Percentiles rank a stretch among this genome's conserved stretches.
phyloP scores from a whole-genome alignment of 1,284 basidiomycete genomes.

The Cryptococcus maquisensis region DNA sequence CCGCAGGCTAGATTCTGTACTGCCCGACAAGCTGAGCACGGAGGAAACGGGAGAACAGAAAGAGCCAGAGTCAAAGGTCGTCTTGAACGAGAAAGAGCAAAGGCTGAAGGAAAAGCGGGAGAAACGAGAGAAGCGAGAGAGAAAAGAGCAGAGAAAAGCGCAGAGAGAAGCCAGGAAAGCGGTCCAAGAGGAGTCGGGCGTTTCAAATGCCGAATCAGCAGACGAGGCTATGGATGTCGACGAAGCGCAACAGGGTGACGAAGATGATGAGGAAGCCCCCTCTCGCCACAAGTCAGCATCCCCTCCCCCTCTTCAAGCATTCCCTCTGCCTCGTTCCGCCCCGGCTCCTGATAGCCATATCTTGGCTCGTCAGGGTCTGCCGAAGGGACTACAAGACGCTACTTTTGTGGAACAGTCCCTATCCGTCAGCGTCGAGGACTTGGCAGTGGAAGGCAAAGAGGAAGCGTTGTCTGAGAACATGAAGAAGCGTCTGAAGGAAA shows the following conservation, averaged over 20 bases:
- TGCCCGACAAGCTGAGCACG: neutral
- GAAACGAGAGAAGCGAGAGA: slow-evolving; percentile 19
- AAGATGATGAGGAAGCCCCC: neutral
- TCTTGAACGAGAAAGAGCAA: slow-evolving; percentile 19
- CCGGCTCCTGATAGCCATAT: slow-evolving; percentile 64
- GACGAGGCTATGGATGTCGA: slow-evolving; percentile 16
- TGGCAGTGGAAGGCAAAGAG: slow-evolving; percentile 43
- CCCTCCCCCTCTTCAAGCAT: slow-evolving; percentile 50
- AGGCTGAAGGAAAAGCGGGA: slow-evolving; percentile 20
- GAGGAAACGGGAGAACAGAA: neutral
- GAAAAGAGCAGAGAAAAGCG: slow-evolving; percentile 16
- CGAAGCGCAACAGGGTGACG: slow-evolving; percentile 11
- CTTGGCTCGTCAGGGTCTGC: slow-evolving; percentile 71
- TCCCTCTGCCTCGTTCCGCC: slow-evolving; percentile 67
- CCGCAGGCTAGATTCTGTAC: neutral
- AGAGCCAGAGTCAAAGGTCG: slow-evolving; percentile 13
- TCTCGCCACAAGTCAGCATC: slow-evolving; percentile 13
- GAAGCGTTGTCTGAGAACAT: slow-evolving; percentile 60
- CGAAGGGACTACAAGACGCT: slow-evolving; percentile 67
- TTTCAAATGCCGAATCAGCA: slow-evolving; percentile 18
- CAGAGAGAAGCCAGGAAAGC: slow-evolving; percentile 14
- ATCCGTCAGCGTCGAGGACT: slow-evolving; percentile 53
- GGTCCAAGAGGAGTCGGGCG: no score
- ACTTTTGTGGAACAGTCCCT: slow-evolving; percentile 63
- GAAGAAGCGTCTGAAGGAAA: slow-evolving; percentile 61